A percentile compares a stretch with the other conserved stretches of the same genome.
Evolutionary conservation across 257 asterid genomes (phyloP).

Genomic region (Primulina huaijiensis): DNA sequence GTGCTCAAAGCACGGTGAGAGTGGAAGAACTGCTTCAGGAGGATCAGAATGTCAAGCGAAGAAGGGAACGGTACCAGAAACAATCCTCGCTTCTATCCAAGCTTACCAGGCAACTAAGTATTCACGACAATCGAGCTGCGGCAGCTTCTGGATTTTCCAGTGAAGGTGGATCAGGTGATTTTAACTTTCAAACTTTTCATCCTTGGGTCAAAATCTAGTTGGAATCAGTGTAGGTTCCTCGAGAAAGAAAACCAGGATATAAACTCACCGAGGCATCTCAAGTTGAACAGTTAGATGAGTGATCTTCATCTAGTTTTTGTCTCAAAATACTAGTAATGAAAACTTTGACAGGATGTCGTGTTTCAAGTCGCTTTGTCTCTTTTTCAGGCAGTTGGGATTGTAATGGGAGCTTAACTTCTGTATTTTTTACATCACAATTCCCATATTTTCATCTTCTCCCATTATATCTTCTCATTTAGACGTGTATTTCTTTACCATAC

Average conservation of each 20-base stretch:
- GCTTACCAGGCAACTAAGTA: constrained; percentile 67
- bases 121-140: constrained; percentile 71
- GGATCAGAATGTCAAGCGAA: constrained; percentile 70
- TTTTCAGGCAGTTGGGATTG: background rate
- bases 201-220: background rate
- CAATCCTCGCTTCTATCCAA: constrained; percentile 76
- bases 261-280: background rate
- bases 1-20: constrained; percentile 62
- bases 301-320: background rate
- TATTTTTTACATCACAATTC: background rate
- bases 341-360: background rate
- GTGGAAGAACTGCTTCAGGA: constrained; percentile 79
- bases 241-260: background rate
- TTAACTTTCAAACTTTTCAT: background rate
- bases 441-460: background rate
- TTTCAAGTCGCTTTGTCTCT: background rate
- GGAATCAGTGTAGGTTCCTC: background rate
- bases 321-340: background rate
- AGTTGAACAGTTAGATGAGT: background rate
- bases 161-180: constrained; percentile 56
- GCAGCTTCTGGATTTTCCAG: constrained; percentile 51
- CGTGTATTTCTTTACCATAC: constrained; percentile 13
- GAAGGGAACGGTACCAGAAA: constrained; percentile 61
- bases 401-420: background rate
- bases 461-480: background rate